Evolutionary conservation across 768 basidiomycete species (phyloP).

Genomic region (Pilatotrama ljubarskyi): DNA sequence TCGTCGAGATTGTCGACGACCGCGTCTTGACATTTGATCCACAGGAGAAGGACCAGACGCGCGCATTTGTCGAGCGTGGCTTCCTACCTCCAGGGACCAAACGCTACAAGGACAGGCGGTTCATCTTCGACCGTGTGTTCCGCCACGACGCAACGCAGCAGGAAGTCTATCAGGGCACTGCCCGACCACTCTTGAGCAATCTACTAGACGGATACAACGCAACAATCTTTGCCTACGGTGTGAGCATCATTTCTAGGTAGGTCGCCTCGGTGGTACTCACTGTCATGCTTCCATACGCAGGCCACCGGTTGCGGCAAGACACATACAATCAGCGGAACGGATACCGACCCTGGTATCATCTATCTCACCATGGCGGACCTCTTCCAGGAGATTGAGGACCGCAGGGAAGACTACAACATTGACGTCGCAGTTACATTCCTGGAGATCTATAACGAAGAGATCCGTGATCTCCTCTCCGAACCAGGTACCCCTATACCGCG

Average conservation of each 20-base stretch:
- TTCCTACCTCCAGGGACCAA: slow-evolving; percentile 86
- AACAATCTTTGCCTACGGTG: slow-evolving; percentile 98
- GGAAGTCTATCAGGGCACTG: slow-evolving; percentile 85
- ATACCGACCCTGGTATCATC: slow-evolving; percentile 87
- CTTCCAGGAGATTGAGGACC: slow-evolving; percentile 89
- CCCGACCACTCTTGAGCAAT: slow-evolving; percentile 81
- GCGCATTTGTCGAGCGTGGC: slow-evolving; percentile 81
- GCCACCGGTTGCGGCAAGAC: slow-evolving; percentile 99
- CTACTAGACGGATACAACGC: slow-evolving; percentile 94
- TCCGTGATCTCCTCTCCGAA: slow-evolving; percentile 90
- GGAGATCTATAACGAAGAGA: slow-evolving; percentile 99
- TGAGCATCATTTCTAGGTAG: slow-evolving; percentile 42
- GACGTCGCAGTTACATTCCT: slow-evolving; percentile 94
- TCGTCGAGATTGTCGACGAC: slow-evolving; percentile 91
- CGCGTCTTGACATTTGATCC: slow-evolving; percentile 96
- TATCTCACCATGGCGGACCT: slow-evolving; percentile 97
- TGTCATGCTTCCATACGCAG: slow-evolving; percentile 41
- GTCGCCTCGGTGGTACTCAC: background rate
- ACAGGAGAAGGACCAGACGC: slow-evolving; percentile 80
- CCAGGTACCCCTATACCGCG: slow-evolving; percentile 61
- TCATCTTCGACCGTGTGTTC: slow-evolving; percentile 96
- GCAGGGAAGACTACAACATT: slow-evolving; percentile 79
- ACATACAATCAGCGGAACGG: slow-evolving; percentile 95
- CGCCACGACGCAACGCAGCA: slow-evolving; percentile 77
- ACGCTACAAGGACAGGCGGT: slow-evolving; percentile 94